Percentiles rank a stretch among this genome's conserved stretches.
phyloP scores from a whole-genome alignment of 2,329 filamentous ascomycete genomes.

The Metarhizium brunneum region DNA sequence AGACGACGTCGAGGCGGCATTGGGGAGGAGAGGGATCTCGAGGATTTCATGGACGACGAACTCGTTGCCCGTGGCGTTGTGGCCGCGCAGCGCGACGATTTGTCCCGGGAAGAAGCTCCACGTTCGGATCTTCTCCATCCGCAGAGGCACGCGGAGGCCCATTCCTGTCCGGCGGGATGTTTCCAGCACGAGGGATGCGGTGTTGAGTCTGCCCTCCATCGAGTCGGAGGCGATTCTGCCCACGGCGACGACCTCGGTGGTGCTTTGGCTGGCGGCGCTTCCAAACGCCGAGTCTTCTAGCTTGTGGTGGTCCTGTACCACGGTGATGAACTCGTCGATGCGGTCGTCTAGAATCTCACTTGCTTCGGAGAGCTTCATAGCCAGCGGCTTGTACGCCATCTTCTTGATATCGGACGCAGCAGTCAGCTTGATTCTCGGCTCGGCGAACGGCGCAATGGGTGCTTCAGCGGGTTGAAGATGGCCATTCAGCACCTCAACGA shows the following conservation, averaged over 20 bases:
- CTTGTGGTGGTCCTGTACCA: constrained; percentile 64
- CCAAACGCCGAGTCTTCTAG: constrained; percentile 77
- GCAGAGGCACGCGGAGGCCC: constrained; percentile 71
- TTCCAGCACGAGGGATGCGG: constrained; percentile 78
- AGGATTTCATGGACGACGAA: constrained; percentile 75
- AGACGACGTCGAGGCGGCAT: constrained; percentile 58
- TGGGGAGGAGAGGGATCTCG: constrained; percentile 62
- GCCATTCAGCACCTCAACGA: constrained; percentile 74
- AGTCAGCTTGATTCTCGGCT: constrained; percentile 74
- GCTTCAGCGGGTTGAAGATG: constrained; percentile 59
- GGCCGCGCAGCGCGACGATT: constrained; percentile 78
- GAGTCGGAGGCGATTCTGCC: constrained; percentile 87
- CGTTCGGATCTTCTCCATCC: constrained; percentile 55
- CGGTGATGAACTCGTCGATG: constrained; percentile 78
- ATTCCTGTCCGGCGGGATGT: constrained; percentile 77
- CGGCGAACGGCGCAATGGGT: constrained; percentile 61
- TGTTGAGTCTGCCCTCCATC: constrained; percentile 76
- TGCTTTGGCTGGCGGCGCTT: constrained; percentile 76
- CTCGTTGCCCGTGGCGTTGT: constrained; percentile 75
- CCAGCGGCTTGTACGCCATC: constrained; percentile 82
- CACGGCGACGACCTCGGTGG: constrained; percentile 78
- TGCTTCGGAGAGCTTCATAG: constrained; percentile 87
- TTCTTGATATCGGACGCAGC: constrained; percentile 86
- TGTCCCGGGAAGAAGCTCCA: constrained; percentile 93
- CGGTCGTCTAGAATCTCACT: constrained; percentile 91